Percentiles rank a stretch among this genome's conserved stretches.
phyloP scores from a whole-genome alignment of 495 filamentous ascomycete species.

The Podospora tetraspora region DNA sequence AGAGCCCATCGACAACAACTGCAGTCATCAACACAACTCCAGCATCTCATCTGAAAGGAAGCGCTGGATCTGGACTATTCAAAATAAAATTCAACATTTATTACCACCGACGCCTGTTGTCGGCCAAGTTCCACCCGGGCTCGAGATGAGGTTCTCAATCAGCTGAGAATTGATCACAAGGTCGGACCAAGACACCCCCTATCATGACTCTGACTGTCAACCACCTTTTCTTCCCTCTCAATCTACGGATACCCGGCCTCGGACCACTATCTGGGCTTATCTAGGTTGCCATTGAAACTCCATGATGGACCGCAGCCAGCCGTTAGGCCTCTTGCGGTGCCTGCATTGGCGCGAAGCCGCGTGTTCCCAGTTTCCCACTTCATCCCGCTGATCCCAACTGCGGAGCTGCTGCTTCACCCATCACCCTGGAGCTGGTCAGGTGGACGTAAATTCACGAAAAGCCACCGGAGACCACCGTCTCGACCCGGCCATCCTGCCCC shows the following conservation, averaged over 20 bases:
- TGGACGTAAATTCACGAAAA: not conserved
- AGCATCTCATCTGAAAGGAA: too few relatives aligned
- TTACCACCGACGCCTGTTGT: not conserved
- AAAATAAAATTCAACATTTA: not conserved
- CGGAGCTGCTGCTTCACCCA: not conserved
- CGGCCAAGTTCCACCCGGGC: not conserved
- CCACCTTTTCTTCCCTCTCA: not conserved
- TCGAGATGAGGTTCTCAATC: not conserved
- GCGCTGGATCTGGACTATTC: too few relatives aligned
- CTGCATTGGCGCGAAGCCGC: not conserved
- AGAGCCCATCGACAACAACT: too few relatives aligned
- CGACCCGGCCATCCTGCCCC: not conserved
- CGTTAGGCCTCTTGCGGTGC: not conserved
- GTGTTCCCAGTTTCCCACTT: not conserved
- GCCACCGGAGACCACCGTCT: not conserved
- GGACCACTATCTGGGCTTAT: not conserved
- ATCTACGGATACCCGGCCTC: not conserved
- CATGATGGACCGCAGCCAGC: not conserved
- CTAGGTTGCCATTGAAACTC: not conserved
- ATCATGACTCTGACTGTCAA: not conserved
- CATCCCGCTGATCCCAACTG: not conserved
- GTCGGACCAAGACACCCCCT: not conserved
- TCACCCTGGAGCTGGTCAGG: not conserved
- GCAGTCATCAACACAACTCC: too few relatives aligned
- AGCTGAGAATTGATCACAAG: not conserved